phyloP scores from a whole-genome alignment of 306 rosid species.

The Cicer bijugum region DNA sequence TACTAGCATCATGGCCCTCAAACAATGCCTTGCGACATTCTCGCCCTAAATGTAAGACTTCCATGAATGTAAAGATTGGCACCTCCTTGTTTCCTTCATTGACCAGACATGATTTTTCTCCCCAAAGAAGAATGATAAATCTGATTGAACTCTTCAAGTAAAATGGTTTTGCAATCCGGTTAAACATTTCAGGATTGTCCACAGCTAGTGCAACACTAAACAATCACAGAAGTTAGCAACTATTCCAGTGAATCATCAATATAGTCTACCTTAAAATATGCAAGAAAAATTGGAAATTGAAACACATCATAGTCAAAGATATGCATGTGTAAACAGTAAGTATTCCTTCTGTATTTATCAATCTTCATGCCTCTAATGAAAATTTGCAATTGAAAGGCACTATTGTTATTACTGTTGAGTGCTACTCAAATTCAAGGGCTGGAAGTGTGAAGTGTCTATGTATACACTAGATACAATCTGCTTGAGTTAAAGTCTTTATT shows the following conservation, averaged over 20 bases:
- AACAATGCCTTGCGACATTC: constrained; percentile 59
- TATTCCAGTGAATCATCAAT: constrained; percentile 31
- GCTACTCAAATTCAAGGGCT: no score
- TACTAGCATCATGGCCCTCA: constrained; percentile 63
- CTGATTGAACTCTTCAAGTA: constrained; percentile 61
- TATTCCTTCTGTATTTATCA: constrained; percentile 9
- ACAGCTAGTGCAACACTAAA: constrained; percentile 83
- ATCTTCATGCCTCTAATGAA: constrained; percentile 3
- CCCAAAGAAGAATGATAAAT: constrained; percentile 91
- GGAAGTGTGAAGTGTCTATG: no score
- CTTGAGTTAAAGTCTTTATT: neutral
- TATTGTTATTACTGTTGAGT: neutral
- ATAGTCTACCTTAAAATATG: constrained; percentile 28
- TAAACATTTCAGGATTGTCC: constrained; percentile 81
- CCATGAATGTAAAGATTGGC: constrained; percentile 64
- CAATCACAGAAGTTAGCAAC: constrained; percentile 36
- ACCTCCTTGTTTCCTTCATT: constrained; percentile 50
- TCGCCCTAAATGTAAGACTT: constrained; percentile 68
- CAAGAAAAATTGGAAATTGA: constrained; percentile 2
- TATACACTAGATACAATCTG: neutral
- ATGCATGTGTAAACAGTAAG: neutral
- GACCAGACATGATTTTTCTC: constrained; percentile 71
- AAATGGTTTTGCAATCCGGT: constrained; percentile 67
- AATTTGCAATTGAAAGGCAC: neutral
- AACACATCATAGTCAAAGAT: constrained; percentile 5